phyloP scores from a whole-genome alignment of 2,329 filamentous ascomycete genomes.

The Elsinoe fawcettii region DNA sequence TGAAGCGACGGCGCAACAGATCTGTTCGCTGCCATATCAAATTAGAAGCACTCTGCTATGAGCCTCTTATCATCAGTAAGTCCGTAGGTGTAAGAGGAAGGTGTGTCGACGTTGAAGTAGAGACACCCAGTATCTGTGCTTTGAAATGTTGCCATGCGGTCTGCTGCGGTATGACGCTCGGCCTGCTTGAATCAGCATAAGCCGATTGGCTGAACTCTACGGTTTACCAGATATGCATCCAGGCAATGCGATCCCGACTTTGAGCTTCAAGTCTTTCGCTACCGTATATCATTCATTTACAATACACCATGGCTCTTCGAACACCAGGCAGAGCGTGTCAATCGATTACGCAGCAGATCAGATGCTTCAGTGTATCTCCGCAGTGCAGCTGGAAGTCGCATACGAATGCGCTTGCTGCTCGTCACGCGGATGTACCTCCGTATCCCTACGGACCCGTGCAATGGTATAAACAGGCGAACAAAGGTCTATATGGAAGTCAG shows the following conservation, averaged over 20 bases:
- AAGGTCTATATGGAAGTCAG: constrained; percentile 45
- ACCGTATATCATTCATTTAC: background rate
- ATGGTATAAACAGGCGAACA: constrained; percentile 74
- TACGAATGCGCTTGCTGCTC: constrained; percentile 18
- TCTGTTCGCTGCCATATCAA: constrained; percentile 26
- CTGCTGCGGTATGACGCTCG: constrained; percentile 8
- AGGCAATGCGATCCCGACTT: background rate
- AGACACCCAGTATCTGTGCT: background rate
- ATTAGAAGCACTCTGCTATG: background rate
- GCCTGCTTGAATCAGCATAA: background rate
- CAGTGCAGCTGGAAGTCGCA: constrained; percentile 19
- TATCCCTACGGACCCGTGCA: constrained; percentile 67
- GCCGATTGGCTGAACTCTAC: background rate
- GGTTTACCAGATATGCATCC: background rate
- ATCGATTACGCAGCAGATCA: background rate
- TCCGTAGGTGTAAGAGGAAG: background rate
- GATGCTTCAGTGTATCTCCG: constrained; percentile 28
- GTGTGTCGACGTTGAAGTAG: background rate
- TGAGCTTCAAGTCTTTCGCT: background rate
- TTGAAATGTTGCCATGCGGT: constrained; percentile 12
- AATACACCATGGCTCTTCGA: background rate
- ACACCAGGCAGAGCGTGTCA: background rate
- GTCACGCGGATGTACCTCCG: constrained; percentile 29
- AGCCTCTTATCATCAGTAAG: background rate
- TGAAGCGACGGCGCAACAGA: constrained; percentile 25